Evolutionary conservation across 1,284 basidiomycete species (phyloP).

Genomic region (Melampsora larici-populina): DNA sequence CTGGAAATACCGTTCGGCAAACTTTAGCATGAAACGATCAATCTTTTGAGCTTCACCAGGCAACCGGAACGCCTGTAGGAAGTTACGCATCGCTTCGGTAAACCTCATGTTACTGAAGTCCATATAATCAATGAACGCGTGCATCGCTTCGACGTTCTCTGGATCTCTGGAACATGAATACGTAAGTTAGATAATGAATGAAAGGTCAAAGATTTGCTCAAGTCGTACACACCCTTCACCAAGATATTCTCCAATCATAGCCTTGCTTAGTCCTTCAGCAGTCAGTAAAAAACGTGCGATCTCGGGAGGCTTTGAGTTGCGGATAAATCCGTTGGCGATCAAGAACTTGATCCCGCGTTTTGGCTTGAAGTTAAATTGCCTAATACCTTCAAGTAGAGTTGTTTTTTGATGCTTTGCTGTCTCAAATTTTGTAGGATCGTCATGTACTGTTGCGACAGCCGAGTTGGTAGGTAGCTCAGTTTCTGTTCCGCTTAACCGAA

Average conservation of each 20-base stretch:
- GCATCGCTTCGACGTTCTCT: conserved; percentile 84
- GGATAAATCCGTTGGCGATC: conserved; percentile 82
- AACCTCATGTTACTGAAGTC: conserved; percentile 78
- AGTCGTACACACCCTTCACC: conserved; percentile 74
- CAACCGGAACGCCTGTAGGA: conserved; percentile 87
- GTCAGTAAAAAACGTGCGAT: conserved; percentile 81
- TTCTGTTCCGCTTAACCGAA: conserved; percentile 38
- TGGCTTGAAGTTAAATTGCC: conserved; percentile 97
- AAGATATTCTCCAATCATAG: conserved; percentile 95
- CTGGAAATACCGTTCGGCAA: conserved; percentile 88
- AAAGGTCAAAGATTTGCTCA: neutral
- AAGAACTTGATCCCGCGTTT: conserved; percentile 89
- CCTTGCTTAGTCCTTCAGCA: conserved; percentile 91
- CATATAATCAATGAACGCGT: conserved; percentile 86
- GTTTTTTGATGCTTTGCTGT: conserved; percentile 97
- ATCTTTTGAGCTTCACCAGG: conserved; percentile 97
- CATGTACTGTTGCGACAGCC: conserved; percentile 60
- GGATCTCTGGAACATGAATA: conserved; percentile 63
- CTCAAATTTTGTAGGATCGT: conserved; percentile 91
- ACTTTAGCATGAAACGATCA: conserved; percentile 97
- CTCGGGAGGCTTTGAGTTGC: conserved; percentile 69
- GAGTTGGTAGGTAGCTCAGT: conserved; percentile 45
- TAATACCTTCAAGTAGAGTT: conserved; percentile 88
- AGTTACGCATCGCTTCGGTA: conserved; percentile 78
- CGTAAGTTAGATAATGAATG: neutral